phyloP scores from a whole-genome alignment of 2,329 filamentous ascomycete genomes.

The Plenodomus lindquistii region DNA sequence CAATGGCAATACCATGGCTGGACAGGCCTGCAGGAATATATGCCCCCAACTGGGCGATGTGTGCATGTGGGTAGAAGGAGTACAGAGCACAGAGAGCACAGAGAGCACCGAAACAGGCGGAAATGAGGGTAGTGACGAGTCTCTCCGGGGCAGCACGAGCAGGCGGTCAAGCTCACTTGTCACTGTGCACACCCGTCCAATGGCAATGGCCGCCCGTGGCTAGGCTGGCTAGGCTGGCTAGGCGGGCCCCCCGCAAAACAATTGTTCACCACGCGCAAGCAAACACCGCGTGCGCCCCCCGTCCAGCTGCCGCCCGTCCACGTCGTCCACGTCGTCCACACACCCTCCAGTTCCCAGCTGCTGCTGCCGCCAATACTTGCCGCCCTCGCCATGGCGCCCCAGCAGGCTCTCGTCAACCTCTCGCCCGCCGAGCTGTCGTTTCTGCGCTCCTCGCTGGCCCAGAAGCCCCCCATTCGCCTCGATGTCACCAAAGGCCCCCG shows the following conservation, averaged over 20 bases:
- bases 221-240: conserved; percentile 10
- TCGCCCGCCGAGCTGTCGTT: conserved; percentile 97
- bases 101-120: background rate
- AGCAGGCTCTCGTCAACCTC: conserved; percentile 67
- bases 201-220: conserved; percentile 25
- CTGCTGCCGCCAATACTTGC: conserved; percentile 9
- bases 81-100: conserved; percentile 1
- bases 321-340: too few species aligned
- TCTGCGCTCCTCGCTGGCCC: conserved; percentile 82
- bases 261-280: conserved; percentile 9
- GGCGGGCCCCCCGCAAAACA: conserved; percentile 14
- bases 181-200: too few species aligned
- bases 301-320: conserved; percentile 7
- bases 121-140: too few species aligned
- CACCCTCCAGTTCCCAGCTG: conserved; percentile 2
- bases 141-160: too few species aligned
- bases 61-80: background rate
- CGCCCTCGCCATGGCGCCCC: conserved; percentile 36
- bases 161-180: conserved; percentile 26
- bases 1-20: conserved; percentile 6
- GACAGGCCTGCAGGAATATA: background rate
- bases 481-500: conserved; percentile 65
- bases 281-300: background rate
- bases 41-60: background rate
- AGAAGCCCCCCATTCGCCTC: conserved; percentile 81